Evolutionary conservation across 1,284 basidiomycete genomes (phyloP), one percentile per base, ranked within the genome.

Genomic region (Anthracocystis panici-leucophaei): DNA sequence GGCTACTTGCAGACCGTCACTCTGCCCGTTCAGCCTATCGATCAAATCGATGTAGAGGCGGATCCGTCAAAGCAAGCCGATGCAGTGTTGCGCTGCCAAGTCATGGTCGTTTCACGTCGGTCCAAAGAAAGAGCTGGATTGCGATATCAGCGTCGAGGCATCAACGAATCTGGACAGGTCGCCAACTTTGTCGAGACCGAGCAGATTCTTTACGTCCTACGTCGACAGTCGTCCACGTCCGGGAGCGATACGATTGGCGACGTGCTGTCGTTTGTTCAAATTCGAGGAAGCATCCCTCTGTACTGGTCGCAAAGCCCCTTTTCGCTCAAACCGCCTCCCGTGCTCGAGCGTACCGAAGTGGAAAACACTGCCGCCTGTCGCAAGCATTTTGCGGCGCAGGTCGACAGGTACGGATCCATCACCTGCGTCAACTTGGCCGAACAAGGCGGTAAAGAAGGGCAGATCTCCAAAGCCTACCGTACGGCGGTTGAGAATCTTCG

Each of bases 141-240:
- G 27, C 90, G 96, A 25, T 99, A 97, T 88, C 95, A 97, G 82
- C 96, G 95, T 5, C 90, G 96, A 67, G 96, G 96, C 0, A 93
- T 99, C 35, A 97, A 99, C 84, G 97, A 99, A 84, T 93, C 97
- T 78, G 96, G 97, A 27, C 92, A 97, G 83, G 93, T 92, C 25
- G 97, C 97, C 53, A 98, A 99, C 84, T 98, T 97, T 86, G 96
- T 97, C 31, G 96, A 95, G 92, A 96, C 95, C 7, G 96, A 99
- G 87, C 92, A 92, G 0, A 88, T 97, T 48, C 90, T 98, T 81
- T 76, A 62, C 33, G 58, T 74, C n/a, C 52, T 74, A 0, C 71
- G 62, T 44, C 29, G 25, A 4, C 60, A 9, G 21, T 11, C 31
- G 1, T 25, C 46, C 3, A 18, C 38, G 18, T 25, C 54, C 0